Percentiles rank a stretch among this genome's conserved stretches.
Evolutionary conservation across 495 filamentous ascomycete genomes (phyloP).

Genomic region (Chaetomidium leptoderma): DNA sequence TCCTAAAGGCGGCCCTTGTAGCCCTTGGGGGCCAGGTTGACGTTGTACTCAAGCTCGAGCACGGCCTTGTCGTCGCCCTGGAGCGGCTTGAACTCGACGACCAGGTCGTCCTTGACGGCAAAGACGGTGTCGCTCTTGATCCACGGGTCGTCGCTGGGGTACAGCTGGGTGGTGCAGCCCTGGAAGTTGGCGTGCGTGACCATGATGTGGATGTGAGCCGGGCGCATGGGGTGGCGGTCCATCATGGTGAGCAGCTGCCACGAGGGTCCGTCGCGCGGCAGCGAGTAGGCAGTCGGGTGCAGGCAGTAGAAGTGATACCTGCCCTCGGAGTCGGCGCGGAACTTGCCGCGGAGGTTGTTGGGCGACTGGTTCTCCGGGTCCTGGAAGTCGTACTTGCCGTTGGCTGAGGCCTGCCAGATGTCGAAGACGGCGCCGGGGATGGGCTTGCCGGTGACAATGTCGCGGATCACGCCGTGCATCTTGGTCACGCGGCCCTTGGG

Average conservation of each 20-base stretch:
- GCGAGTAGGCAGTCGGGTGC: constrained; percentile 73
- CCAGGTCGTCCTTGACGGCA: constrained; percentile 71
- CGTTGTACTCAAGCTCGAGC: constrained; percentile 66
- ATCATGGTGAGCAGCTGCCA: constrained; percentile 64
- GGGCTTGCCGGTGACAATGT: constrained; percentile 67
- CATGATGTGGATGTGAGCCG: constrained; percentile 83
- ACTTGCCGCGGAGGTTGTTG: constrained; percentile 83
- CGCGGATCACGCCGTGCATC: constrained; percentile 72
- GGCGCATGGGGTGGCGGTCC: constrained; percentile 78
- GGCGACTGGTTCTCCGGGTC: constrained; percentile 69
- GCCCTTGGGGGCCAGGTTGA: constrained; percentile 50
- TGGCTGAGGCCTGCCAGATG: constrained; percentile 81
- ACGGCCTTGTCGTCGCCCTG: constrained; percentile 59
- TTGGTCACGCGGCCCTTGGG: constrained; percentile 58
- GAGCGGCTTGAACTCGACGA: constrained; percentile 66
- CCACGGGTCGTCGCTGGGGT: constrained; percentile 66
- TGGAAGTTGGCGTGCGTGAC: constrained; percentile 53
- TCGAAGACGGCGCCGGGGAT: constrained; percentile 71
- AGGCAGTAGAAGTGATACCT: constrained; percentile 78
- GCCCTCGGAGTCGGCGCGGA: constrained; percentile 70
- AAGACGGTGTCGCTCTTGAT: constrained; percentile 70
- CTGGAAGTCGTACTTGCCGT: constrained; percentile 88
- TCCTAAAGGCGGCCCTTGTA: constrained; percentile 45
- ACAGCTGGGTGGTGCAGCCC: constrained; percentile 73
- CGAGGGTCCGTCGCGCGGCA: constrained; percentile 70